Evolutionary conservation across 2,329 filamentous ascomycete species (phyloP).

Genomic region (Emmonsia crescens): DNA sequence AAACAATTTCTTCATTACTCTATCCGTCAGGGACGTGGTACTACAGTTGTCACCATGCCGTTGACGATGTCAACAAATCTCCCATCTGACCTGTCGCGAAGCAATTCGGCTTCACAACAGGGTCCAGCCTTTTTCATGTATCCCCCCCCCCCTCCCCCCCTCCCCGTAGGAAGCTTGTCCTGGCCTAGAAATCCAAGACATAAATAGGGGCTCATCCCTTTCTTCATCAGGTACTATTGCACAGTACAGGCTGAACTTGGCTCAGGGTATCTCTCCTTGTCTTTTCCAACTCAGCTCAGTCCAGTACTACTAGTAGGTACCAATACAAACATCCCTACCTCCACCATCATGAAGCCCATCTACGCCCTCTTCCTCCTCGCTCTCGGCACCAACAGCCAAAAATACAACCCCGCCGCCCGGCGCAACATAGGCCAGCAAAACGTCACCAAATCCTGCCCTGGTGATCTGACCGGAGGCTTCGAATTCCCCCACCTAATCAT

Average conservation of each 20-base stretch:
- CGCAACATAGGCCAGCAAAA: neutral
- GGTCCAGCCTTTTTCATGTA: neutral
- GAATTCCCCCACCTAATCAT: constrained; percentile 54
- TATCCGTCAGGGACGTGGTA: neutral
- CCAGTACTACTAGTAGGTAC: neutral
- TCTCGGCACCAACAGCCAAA: constrained; percentile 6
- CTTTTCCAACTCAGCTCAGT: too few relatives aligned
- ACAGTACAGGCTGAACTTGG: neutral
- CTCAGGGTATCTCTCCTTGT: neutral
- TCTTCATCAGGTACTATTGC: neutral
- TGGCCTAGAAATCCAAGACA: neutral
- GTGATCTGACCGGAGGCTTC: constrained; percentile 37
- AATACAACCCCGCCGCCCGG: neutral
- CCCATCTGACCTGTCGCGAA: neutral
- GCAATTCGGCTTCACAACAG: neutral
- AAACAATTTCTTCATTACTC: neutral
- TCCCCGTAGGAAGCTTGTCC: neutral
- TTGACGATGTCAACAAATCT: neutral
- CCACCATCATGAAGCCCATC: constrained; percentile 9
- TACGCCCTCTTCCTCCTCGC: constrained; percentile 5
- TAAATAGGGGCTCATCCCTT: neutral
- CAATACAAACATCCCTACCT: neutral
- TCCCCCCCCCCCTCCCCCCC: neutral
- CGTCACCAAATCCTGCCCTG: constrained; percentile 29
- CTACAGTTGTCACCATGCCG: neutral